Evolutionary conservation across 441 rosid genomes (phyloP), one percentile per base, ranked within the genome.

Genomic region (Hura crepitans): DNA sequence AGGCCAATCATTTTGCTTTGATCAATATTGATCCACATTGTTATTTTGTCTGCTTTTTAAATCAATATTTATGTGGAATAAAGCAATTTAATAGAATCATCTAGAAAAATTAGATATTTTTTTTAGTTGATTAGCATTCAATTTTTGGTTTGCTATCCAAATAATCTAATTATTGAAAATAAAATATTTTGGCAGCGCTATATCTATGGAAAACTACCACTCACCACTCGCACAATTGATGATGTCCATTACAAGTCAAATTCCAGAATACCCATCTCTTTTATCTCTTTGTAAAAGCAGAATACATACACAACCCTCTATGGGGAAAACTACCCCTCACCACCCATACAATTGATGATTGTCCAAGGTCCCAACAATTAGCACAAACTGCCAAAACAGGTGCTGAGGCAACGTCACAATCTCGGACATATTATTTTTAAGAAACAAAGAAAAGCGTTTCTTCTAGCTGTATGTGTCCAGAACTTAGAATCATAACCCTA

Each of bases 361-460:
- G 43, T 25, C 33, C 28, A 56, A 28, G 5, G 37, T 12, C n/a
- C 2, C 14, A 9, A 22, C 22, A 60, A 60, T 35, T 33, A 33
- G 23, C 60, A 68, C 23, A 43, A 68, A 57, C 63, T 25, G 55
- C 54, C 43, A 25, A 28, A 67, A 68, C 33, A n/a, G n/a, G 22
- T 27, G 53, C 62, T 22, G 2, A 42, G 65, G 47, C 60, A 62
- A 75, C 14, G 45, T 22, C 73, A 68, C 58, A 27, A 66, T 49
- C 70, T 54, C 42, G 39, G 8, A 6, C 56, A 65, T 56, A 27
- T 4, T 35, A 35, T 1, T 67, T 15, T n/a, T 12, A 33, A 14
- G 7, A 25, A 30, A 28, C 13, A 25, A 23, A 12, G 20, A 1
- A 28, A 27, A 45, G 15, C 20, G 25, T 28, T 68, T 23, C n/a